A percentile compares a stretch with the other conserved stretches of the same genome.
These are phyloP conservation scores for Astragalus membranaceus DNA, from an alignment of 306 rosid species.

Conservation along the genomic window DNA sequence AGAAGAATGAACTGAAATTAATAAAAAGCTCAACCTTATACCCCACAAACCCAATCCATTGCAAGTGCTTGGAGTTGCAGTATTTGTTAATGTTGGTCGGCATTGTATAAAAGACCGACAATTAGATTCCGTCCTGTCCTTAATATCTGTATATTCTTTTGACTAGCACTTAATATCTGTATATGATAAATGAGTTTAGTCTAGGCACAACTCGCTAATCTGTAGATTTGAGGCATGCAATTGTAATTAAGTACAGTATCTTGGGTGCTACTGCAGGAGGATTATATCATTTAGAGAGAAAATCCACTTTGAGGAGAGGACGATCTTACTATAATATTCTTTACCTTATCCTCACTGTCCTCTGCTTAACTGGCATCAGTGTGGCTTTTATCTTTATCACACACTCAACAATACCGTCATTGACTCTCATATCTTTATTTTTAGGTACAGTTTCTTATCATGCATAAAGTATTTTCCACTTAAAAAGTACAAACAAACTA, in stretches of 20 bases:
- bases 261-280: not conserved
- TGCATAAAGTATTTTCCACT: conserved; percentile 11
- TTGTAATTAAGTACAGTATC: not conserved
- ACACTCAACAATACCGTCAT: not conserved
- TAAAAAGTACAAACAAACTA: not conserved
- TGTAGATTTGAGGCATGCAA: not conserved
- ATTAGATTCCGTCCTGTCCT: no score
- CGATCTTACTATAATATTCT: conserved; percentile 8
- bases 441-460: conserved; percentile 1
- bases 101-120: no score
- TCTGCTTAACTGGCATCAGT: conserved; percentile 12
- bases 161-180: no score
- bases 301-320: conserved; percentile 8
- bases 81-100: conserved; percentile 30
- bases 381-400: conserved; percentile 6
- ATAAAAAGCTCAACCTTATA: not conserved
- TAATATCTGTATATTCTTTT: not conserved
- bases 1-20: not conserved
- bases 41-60: not conserved
- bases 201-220: not conserved
- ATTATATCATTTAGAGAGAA: not conserved
- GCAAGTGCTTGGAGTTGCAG: conserved; percentile 5
- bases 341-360: conserved; percentile 23
- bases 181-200: not conserved
- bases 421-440: conserved; percentile 14